A percentile compares a stretch with the other conserved stretches of the same genome.
Evolutionary conservation across 129 eudicot genomes (phyloP).

Genomic region (Pulicaria dysenterica): DNA sequence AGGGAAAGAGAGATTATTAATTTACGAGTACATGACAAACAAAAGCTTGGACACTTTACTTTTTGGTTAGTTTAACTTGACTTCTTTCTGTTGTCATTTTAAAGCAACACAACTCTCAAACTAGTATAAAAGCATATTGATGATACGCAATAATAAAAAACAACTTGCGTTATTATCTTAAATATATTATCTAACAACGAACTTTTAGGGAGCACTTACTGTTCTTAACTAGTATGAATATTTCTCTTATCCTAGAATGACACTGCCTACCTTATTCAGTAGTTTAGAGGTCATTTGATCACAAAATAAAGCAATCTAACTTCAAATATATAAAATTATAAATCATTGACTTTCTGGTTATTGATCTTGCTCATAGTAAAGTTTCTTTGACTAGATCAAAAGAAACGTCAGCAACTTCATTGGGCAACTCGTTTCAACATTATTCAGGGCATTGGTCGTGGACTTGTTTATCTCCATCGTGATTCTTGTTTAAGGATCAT

Average conservation of each 20-base stretch:
- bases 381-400: conserved; percentile 36
- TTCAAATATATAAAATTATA: neutral
- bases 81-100: neutral
- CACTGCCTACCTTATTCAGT: no score
- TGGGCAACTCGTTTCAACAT: conserved; percentile 46
- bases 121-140: no score
- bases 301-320: neutral
- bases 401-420: conserved; percentile 33
- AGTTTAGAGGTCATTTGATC: no score
- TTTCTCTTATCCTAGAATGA: no score
- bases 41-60: conserved; percentile 45
- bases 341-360: neutral
- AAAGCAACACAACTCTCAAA: no score
- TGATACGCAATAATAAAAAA: no score
- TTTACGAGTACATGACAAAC: conserved; percentile 49
- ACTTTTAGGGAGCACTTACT: no score
- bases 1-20: conserved; percentile 41
- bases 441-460: conserved; percentile 44
- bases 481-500: conserved; percentile 54
- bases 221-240: no score
- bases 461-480: conserved; percentile 50
- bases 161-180: no score
- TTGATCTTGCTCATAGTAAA: neutral
- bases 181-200: no score
- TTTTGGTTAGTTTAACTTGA: conserved; percentile 38